Conservation (phyloP, 2,329 filamentous ascomycete species). For the Davidsoniella eucalypti region DNA sequence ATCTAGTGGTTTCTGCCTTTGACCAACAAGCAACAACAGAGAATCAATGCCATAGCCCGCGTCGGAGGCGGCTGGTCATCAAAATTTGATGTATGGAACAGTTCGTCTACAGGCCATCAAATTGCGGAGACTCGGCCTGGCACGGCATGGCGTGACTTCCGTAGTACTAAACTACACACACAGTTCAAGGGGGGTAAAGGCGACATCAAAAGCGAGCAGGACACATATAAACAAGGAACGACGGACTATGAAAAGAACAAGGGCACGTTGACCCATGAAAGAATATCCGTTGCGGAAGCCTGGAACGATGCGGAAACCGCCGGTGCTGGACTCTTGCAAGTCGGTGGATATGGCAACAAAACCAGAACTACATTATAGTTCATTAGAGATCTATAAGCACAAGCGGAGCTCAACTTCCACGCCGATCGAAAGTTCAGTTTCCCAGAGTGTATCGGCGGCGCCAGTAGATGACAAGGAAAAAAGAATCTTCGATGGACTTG, state of each 20-base stretch:
- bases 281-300: conserved; percentile 25
- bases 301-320: neutral
- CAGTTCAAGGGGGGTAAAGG: conserved; percentile 47
- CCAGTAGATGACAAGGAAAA: conserved; percentile 15
- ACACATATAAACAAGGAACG: conserved; percentile 49
- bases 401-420: too few relatives aligned
- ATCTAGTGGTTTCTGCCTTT: neutral
- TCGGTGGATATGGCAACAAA: too few relatives aligned
- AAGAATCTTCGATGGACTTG: conserved; percentile 52
- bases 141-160: conserved; percentile 53
- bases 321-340: neutral
- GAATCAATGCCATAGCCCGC: conserved; percentile 15
- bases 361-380: too few relatives aligned
- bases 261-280: conserved; percentile 23
- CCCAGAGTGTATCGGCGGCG: too few relatives aligned
- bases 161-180: conserved; percentile 48
- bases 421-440: too few relatives aligned
- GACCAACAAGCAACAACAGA: conserved; percentile 2
- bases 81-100: conserved; percentile 55
- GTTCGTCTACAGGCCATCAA: conserved; percentile 63
- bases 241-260: conserved; percentile 34
- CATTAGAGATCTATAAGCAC: too few relatives aligned
- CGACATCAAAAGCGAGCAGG: conserved; percentile 43
- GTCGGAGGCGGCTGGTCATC: conserved; percentile 26
- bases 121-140: conserved; percentile 50